Conservation (phyloP, 2,329 filamentous ascomycete species). For the Neofusicoccum kwambonambiense region DNA sequence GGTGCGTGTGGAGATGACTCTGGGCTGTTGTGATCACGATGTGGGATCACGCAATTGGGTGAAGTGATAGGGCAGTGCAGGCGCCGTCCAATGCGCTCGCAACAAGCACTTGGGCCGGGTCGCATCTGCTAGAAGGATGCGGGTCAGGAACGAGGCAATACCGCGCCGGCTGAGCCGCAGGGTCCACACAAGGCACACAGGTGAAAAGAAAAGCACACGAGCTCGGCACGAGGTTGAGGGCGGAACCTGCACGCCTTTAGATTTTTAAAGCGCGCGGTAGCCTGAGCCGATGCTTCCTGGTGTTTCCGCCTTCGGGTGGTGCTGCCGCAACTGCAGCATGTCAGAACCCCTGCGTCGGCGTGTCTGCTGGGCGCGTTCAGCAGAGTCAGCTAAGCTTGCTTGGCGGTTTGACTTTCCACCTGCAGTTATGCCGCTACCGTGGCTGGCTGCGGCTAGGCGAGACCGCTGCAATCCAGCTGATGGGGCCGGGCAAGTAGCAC, state of each 20-base stretch:
- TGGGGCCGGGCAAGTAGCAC: background rate
- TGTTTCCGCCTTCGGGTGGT: slow-evolving; percentile 2
- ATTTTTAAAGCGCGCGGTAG: slow-evolving; percentile 1
- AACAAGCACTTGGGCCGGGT: slow-evolving; percentile 3
- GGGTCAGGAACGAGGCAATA: background rate
- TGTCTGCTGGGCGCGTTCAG: background rate
- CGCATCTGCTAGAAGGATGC: background rate
- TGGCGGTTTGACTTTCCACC: background rate
- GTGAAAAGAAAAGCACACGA: slow-evolving; percentile 1
- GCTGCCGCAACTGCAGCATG: background rate
- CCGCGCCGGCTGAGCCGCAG: background rate
- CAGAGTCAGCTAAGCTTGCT: slow-evolving; percentile 5
- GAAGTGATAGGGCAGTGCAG: background rate
- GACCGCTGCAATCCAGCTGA: background rate
- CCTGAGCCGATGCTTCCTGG: slow-evolving; percentile 1
- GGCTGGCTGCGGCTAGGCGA: background rate
- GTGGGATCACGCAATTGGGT: slow-evolving; percentile 12
- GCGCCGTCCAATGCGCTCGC: background rate
- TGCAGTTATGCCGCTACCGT: background rate
- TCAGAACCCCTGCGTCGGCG: slow-evolving; percentile 1
- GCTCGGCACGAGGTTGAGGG: background rate
- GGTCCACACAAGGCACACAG: background rate
- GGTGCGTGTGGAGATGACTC: background rate
- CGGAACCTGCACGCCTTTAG: background rate
- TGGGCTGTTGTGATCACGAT: slow-evolving; percentile 13